A percentile compares a stretch with the other conserved stretches of the same genome.
phyloP scores from a whole-genome alignment of 1,284 basidiomycete genomes.

The Ganoderma lucidum region DNA sequence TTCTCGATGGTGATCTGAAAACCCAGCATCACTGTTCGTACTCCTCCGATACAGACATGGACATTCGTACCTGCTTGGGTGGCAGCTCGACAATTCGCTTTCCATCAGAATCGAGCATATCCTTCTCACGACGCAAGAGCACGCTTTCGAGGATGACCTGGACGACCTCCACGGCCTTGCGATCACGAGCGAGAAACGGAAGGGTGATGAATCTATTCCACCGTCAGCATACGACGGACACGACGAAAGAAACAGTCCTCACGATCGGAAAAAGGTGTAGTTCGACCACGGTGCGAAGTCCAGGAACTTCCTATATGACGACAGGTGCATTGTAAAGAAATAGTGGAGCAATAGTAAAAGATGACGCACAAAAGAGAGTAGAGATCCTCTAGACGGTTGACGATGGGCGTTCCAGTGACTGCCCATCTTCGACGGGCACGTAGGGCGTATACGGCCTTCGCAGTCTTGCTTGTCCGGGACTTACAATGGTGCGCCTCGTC shows the following conservation, averaged over 20 bases:
- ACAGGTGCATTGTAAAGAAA: constrained; percentile 8
- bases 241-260: constrained; percentile 39
- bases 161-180: constrained; percentile 91
- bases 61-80: constrained; percentile 72
- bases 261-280: constrained; percentile 88
- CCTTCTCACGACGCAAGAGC: constrained; percentile 93
- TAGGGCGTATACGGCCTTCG: constrained; percentile 90
- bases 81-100: constrained; percentile 92
- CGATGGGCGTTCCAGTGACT: constrained; percentile 95
- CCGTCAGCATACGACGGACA: not conserved
- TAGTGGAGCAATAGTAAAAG: not conserved
- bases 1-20: constrained; percentile 56
- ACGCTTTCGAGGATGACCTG: constrained; percentile 92
- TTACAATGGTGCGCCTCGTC: constrained; percentile 98
- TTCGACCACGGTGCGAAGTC: constrained; percentile 92
- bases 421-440: constrained; percentile 88
- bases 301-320: constrained; percentile 79
- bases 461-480: constrained; percentile 88
- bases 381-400: constrained; percentile 94
- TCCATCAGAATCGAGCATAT: constrained; percentile 90
- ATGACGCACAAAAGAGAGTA: constrained; percentile 83
- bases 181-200: constrained; percentile 88
- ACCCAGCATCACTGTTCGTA: constrained; percentile 51
- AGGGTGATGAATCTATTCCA: constrained; percentile 81
- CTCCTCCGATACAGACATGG: not conserved